Evolutionary conservation across 805 yeast genomes (phyloP), one percentile per base, ranked within the genome.

Genomic region (Saccharomycopsis olivae): DNA sequence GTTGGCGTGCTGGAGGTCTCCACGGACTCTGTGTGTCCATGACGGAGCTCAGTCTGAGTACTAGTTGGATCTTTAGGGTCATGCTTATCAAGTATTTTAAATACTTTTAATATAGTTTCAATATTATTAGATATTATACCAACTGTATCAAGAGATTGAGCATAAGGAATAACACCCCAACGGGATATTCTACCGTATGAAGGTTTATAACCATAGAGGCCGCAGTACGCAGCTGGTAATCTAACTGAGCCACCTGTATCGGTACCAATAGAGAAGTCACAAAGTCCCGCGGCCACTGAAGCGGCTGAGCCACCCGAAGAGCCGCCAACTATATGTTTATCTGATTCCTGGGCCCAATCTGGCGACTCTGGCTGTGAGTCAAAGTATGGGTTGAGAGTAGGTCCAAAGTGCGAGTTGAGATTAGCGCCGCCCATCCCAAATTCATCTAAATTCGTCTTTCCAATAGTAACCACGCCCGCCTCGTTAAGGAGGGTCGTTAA

Each of bases 161-260:
- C 96, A 59, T 88, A 89, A 0, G 96, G 77, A 3, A 88, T 62
- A 6, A 92, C 85, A 2, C 98, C 99, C 77, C 85, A 78, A 41
- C 99, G 64, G 0, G 96, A 87, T 2, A 92, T 63, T 29, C 95
- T 66, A 0, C 98, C 98, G 56, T 92, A 92, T 0, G 92, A 69
- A 1, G 98, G 98, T 57, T 92, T 92, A 62, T 86, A 86, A 1
- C 98, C 98, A 23, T 74, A 61, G 0, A 81, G 68, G 1, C 88
- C 84, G 49, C 89, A 78, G 56, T 80, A 86, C 15, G 94, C 78
- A 1, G 95, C 94, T 0, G 99, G 99, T 16, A 85, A 63, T 46
- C 99, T 68, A 0, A 92, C 85, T 0, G 96, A 86, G 0, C 99
- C 99, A 4, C 99, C 99, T 0, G 99, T 92, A 52, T 92, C 99